Evolutionary conservation across 345 rosid genomes (phyloP), one percentile per base, ranked within the genome.

Genomic region (Rhodamnia argentea): DNA sequence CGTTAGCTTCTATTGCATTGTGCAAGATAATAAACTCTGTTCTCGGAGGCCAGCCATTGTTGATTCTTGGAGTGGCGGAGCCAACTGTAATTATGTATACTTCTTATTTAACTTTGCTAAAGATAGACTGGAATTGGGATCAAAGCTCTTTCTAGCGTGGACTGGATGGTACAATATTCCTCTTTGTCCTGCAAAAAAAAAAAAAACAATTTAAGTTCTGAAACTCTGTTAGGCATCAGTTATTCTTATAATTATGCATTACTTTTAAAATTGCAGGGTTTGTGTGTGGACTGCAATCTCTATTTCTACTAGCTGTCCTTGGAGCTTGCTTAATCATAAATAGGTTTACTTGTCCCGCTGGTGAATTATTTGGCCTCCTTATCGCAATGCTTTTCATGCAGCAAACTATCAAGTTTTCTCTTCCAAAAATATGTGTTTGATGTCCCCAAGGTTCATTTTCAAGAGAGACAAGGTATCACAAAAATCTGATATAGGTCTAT

Each of bases 1-100:
- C 98, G 54, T 91, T 96, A 89, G 97, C 94, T 54, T 96, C 99
- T 9, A 95, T 98, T 1, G 98, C 99, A 85, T 89, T 96, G 51
- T 94, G 98, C 87, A 98, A 98, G 84, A 89, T 95, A 83, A 93
- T 93, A 85, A 98, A 96, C 88, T 95, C 98, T 24, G 88, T 95
- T 55, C 70, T 94, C 29, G 99, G 98, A 84, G 99, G 99, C 54
- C 98, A 96, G 89, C 98, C 98, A 56, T 88, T 95, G 87, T 89
- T 96, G 91, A 96, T 97, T 83, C 98, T 96, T 55, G 99, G 99
- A 85, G 99, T 97, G 78, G 98, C 99, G 53, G 99, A 96, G 90
- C 99, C 99, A 83, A 97, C 99, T 60, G 98, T 97, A 22, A 92
- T 97, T 57, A 97, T 96, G 99, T 96, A 96, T 90, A 95, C 98